A percentile compares a stretch with the other conserved stretches of the same genome.
These are phyloP conservation scores for Tuctoria greenei DNA, from an alignment of 176 grass and related monocot species.

Conservation along the genomic window DNA sequence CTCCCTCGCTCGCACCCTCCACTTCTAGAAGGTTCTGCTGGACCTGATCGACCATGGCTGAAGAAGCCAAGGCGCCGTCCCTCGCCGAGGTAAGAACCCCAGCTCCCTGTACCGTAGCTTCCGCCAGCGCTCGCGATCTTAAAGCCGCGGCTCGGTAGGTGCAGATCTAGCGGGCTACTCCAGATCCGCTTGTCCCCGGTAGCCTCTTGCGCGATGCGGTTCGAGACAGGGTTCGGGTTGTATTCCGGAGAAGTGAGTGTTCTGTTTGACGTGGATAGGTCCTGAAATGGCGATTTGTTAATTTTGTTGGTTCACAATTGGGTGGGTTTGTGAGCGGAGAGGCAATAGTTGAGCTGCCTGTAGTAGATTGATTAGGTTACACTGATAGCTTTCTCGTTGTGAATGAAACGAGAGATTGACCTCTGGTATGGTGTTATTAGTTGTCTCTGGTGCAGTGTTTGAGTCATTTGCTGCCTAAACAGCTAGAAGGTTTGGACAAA, in stretches of 20 bases:
- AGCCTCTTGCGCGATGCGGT: not conserved
- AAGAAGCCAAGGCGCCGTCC: conserved; percentile 42
- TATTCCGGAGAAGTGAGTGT: not conserved
- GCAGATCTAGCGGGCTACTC: conserved; percentile 26
- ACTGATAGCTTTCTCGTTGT: not conserved
- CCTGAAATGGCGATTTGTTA: not conserved
- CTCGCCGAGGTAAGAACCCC: conserved; percentile 35
- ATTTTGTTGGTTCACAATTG: not conserved
- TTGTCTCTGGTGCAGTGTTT: not conserved
- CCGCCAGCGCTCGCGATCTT: not conserved
- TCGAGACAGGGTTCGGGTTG: not conserved
- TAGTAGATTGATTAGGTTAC: not conserved
- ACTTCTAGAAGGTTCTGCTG: conserved; percentile 39
- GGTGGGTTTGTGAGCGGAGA: not conserved
- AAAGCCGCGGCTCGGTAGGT: not conserved
- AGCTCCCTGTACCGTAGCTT: too few species aligned
- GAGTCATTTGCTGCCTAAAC: not conserved
- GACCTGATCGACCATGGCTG: conserved; percentile 37
- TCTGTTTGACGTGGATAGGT: not conserved
- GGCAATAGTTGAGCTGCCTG: not conserved
- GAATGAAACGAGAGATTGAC: not conserved
- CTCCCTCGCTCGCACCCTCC: conserved; percentile 19
- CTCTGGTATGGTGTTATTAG: not conserved
- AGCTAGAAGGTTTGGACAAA: not conserved
- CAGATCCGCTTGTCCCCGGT: conserved; percentile 23